Evolutionary conservation across 306 rosid genomes (phyloP), one percentile per base, ranked within the genome.

Genomic region (Gillenia trifoliata): DNA sequence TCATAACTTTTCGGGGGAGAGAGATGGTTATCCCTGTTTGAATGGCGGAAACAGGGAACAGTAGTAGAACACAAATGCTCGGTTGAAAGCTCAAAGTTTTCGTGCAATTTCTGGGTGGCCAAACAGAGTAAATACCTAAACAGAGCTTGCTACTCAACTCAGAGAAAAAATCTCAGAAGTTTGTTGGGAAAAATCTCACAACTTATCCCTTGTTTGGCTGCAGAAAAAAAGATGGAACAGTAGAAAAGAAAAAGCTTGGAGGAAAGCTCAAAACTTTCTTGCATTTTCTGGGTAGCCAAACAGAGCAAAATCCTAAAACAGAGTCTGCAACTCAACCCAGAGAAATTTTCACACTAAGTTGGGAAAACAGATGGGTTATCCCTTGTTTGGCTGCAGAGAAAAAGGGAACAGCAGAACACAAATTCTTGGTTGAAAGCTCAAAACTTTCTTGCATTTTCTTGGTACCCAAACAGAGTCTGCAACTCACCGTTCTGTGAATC

Each of bases 401-500:
- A 19, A 8, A 2, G 26, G 63, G 29, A 4, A 12, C 15, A 66
- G 17, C 31, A 60, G 71, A 16, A 81, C 43, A 40, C 1, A 11
- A 25, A 78, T 13, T 22, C 22, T 40, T 3, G 49, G 55, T 43
- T 30, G 19, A 59, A 47, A 38, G 25, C 33, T 17, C 70, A 29
- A 20, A 30, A 50, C 54, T 64, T 72, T 76, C 54, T 28, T 52
- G n/a, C 60, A 72, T 17, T 50, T 68, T 70, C 50, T 67, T 22
- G 31, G 45, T 50, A 68, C 60, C 64, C 74, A 66, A 77, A 68
- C 40, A 66, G 8, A 43, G 36, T 15, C 57, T 50, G 73, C 11
- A 8, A 76, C 98, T 90, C 85, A 95, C 99, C 98, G 64, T 92
- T 96, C 34, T 83, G 91, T 10, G 99, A 90, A 49, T 81, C 85